Evolutionary conservation across 202 grass and related monocot genomes (phyloP), one percentile per base, ranked within the genome.

Genomic region (Setaria italica): DNA sequence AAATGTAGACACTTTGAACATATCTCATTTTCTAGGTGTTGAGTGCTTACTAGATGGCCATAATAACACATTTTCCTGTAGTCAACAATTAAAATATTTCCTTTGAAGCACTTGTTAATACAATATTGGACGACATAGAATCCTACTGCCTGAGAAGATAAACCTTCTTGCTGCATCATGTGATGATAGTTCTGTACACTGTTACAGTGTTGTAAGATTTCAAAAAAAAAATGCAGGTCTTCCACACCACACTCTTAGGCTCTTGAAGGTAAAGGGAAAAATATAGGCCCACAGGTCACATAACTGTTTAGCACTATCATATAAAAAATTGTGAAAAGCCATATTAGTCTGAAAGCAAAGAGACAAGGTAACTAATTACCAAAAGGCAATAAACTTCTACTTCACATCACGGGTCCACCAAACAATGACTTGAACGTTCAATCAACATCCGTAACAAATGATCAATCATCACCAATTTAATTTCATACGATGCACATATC

Each of bases 311-410:
- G 47, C 48, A 57, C 37, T 76, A 75, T 84, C 34, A 76, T 19
- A 67, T 29, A 43, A 70, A 55, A 14, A 67, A 43, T 81, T 70
- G 37, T 70, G 79, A 37, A 58, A 46, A 35, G 14, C 47, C 47
- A 77, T 77, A 70, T 62, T 77, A 77, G 71, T 62, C 47, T 60
- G 50, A 59, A 67, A 87, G 50, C 49, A 81, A 87, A 66, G 42
- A 76, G 42, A 69, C 29, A 66, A 25, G 35, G 20, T 65, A 63
- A 50, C 43, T 59, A 47, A 58, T 14, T 35, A 25, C 58, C 11
- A 79, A 32, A 58, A 78, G 55, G 25, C n/a, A 63, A 79, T 7
- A 62, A 20, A 79, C n/a, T 49, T 30, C 37, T 78, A 77, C 55
- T 71, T 72, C 65, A 37, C 59, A 72, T 30, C 19, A 30, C 0